Evolutionary conservation across 2,329 filamentous ascomycete species (phyloP).

Genomic region (Colletotrichum ledebouriae): DNA sequence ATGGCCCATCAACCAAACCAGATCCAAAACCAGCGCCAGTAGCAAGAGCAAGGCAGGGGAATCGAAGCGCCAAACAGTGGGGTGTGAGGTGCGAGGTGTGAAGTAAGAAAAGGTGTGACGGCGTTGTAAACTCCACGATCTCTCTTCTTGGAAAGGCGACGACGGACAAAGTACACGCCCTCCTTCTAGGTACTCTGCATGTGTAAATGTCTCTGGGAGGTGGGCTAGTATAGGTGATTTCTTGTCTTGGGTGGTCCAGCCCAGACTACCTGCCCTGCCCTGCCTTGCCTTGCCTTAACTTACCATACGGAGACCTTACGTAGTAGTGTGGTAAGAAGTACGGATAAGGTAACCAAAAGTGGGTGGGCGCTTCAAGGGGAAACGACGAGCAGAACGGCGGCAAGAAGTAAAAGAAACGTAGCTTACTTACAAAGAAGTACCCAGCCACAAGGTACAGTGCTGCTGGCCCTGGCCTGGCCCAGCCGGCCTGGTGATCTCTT

Average conservation of each 20-base stretch:
- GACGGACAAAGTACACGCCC: not conserved
- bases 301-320: conserved; percentile 34
- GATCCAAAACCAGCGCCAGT: conserved; percentile 2
- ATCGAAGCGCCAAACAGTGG: conserved; percentile 38
- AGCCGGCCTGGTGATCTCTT: conserved; percentile 13
- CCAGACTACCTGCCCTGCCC: conserved; percentile 2
- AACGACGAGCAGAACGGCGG: not conserved
- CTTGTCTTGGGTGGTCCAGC: conserved; percentile 25
- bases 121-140: not conserved
- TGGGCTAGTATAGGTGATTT: too few relatives aligned
- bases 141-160: not conserved
- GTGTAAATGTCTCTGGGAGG: too few relatives aligned
- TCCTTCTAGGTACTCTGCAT: not conserved
- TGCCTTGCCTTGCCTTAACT: too few relatives aligned
- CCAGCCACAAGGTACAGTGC: conserved; percentile 2
- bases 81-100: conserved; percentile 11
- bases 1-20: conserved; percentile 22
- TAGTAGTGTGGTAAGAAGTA: conserved; percentile 33
- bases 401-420: not conserved
- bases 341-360: conserved; percentile 31
- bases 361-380: conserved; percentile 24
- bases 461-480: conserved; percentile 1
- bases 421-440: conserved; percentile 6
- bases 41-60: not conserved
- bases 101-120: not conserved